Percentiles rank a stretch among this genome's conserved stretches.
Evolutionary conservation across 2,329 filamentous ascomycete genomes (phyloP).

Genomic region (Aspergillus felis): DNA sequence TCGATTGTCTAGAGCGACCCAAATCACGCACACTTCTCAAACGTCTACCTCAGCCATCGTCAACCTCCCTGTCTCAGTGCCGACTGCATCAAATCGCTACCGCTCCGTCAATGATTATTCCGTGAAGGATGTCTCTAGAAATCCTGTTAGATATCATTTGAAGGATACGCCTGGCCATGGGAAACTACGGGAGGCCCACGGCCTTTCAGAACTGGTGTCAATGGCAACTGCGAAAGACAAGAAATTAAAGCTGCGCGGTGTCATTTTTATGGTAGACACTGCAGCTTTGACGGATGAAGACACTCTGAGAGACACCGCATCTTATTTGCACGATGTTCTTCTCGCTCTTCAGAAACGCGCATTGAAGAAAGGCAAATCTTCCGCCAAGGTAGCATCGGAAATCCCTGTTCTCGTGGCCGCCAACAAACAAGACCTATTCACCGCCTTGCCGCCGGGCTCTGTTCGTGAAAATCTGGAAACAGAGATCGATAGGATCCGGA

Average conservation of each 20-base stretch:
- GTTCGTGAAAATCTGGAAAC: constrained; percentile 72
- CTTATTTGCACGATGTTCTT: constrained; percentile 87
- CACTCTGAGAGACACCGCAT: constrained; percentile 66
- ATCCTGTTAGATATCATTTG: constrained; percentile 37
- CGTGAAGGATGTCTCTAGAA: constrained; percentile 50
- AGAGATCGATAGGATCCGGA: constrained; percentile 75
- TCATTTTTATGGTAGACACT: constrained; percentile 89
- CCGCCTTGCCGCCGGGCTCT: constrained; percentile 73
- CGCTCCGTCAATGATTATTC: constrained; percentile 63
- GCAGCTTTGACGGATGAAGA: constrained; percentile 53
- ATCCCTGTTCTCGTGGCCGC: constrained; percentile 80
- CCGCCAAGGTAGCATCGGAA: constrained; percentile 53
- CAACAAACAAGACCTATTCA: constrained; percentile 96
- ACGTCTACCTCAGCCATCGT: constrained; percentile 54
- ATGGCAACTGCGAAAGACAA: constrained; percentile 31
- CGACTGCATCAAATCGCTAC: constrained; percentile 58
- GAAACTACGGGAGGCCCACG: constrained; percentile 71
- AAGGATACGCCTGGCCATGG: constrained; percentile 89
- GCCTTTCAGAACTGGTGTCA: constrained; percentile 36
- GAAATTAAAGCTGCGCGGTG: constrained; percentile 55
- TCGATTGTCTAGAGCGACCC: constrained; percentile 31
- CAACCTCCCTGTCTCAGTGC: constrained; percentile 50
- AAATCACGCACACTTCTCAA: constrained; percentile 60
- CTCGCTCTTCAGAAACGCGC: constrained; percentile 73
- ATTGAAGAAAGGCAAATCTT: constrained; percentile 48